phyloP scores from a whole-genome alignment of 768 basidiomycete genomes.

The Tulasnella sp. region DNA sequence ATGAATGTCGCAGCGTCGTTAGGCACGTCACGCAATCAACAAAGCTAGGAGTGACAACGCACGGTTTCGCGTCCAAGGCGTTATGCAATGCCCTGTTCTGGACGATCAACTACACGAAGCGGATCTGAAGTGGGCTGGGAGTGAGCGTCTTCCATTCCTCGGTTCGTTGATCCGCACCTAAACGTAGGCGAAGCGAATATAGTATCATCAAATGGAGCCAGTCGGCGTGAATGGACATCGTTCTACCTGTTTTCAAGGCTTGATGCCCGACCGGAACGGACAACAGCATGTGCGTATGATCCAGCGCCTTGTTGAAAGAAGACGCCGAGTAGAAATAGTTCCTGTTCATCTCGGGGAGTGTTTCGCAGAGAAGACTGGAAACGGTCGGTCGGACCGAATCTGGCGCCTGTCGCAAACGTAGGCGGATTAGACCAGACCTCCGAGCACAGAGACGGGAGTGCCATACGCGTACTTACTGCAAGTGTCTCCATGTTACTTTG shows the following conservation, averaged over 20 bases:
- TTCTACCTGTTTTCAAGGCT: background rate
- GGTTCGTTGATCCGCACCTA: background rate
- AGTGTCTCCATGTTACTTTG: conserved; percentile 8
- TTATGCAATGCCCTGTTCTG: background rate
- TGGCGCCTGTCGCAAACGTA: background rate
- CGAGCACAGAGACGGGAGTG: no score
- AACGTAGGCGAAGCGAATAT: background rate
- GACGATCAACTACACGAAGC: background rate
- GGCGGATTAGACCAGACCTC: background rate
- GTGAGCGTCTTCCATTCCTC: background rate
- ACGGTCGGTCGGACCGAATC: background rate
- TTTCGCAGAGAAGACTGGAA: background rate
- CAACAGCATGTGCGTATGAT: background rate
- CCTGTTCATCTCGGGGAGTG: background rate
- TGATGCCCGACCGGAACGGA: background rate
- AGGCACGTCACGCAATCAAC: no score
- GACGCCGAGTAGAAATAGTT: background rate
- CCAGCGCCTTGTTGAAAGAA: background rate
- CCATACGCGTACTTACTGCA: background rate
- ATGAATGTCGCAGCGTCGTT: background rate
- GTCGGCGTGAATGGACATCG: background rate
- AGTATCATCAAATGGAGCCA: background rate
- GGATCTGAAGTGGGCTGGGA: background rate
- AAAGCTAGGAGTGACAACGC: background rate
- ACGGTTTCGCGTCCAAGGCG: background rate